Conservation (phyloP, 345 rosid genomes). For the Eucalyptus caleyi region DNA sequence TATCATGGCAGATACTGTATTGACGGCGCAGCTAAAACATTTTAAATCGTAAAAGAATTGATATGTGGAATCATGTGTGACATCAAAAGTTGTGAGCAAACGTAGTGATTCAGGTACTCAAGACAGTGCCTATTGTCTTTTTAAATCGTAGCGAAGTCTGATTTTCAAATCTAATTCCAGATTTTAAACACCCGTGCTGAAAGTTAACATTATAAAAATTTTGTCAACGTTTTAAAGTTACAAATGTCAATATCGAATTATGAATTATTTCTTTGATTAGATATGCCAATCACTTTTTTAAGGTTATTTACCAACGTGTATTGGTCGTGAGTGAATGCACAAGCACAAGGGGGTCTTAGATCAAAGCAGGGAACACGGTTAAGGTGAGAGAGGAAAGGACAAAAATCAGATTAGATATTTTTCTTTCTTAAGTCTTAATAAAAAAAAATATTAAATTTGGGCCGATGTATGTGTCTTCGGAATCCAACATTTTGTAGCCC, state of each 20-base stretch:
- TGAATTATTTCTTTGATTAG: background rate
- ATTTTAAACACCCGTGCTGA: background rate
- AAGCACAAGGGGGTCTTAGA: too few species aligned
- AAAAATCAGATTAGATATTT: too few species aligned
- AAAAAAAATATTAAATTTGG: too few species aligned
- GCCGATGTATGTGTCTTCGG: too few species aligned
- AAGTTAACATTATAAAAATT: background rate
- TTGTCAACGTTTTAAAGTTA: rapidly evolving
- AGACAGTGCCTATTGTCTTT: rapidly evolving
- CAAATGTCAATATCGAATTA: background rate
- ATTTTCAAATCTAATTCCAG: background rate
- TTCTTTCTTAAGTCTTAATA: too few species aligned
- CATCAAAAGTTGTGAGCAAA: background rate
- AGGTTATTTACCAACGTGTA: too few species aligned
- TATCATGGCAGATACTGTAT: background rate
- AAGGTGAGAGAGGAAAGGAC: too few species aligned
- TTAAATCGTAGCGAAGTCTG: background rate
- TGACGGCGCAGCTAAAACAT: background rate
- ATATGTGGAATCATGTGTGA: background rate
- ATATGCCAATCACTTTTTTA: background rate
- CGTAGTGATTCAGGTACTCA: background rate
- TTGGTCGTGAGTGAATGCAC: too few species aligned
- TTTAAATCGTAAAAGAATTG: background rate
- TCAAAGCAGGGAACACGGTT: too few species aligned
- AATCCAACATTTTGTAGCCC: background rate